These are phyloP conservation scores for Ilyonectria sp. DNA, from an alignment of 2,329 filamentous ascomycete species.

Conservation along the genomic window DNA sequence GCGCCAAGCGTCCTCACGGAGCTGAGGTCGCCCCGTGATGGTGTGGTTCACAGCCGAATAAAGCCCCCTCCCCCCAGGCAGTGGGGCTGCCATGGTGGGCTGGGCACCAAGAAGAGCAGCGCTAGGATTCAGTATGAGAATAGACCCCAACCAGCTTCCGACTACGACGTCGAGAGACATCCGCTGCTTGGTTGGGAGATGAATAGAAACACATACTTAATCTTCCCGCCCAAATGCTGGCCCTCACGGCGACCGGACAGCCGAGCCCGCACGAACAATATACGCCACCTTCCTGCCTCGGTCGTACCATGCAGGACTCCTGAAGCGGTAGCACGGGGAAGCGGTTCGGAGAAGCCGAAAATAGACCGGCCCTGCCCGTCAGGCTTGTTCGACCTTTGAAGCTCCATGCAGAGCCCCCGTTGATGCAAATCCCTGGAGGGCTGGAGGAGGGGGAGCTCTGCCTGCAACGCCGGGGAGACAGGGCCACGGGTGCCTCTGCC, in stretches of 20 bases:
- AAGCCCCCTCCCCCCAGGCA: not conserved
- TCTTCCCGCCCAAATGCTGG: slow-evolving; percentile 2
- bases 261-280: slow-evolving; percentile 33
- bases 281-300: slow-evolving; percentile 33
- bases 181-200: not conserved
- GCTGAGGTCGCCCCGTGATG: slow-evolving; percentile 29
- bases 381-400: slow-evolving; percentile 13
- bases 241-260: slow-evolving; percentile 24
- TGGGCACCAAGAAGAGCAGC: not conserved
- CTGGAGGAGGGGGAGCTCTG: slow-evolving; percentile 6
- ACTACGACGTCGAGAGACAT: not conserved
- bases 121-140: slow-evolving; percentile 10
- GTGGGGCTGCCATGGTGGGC: slow-evolving; percentile 19
- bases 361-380: slow-evolving; percentile 33
- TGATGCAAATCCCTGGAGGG: slow-evolving; percentile 20
- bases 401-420: slow-evolving; percentile 25
- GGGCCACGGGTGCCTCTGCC: slow-evolving; percentile 9
- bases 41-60: slow-evolving; percentile 26
- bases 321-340: slow-evolving; percentile 40
- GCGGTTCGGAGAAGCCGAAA: slow-evolving; percentile 37
- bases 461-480: slow-evolving; percentile 4
- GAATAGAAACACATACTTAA: not conserved
- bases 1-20: slow-evolving; percentile 27
- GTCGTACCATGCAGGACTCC: slow-evolving; percentile 46
- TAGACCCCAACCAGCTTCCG: not conserved